Conservation (phyloP, 2,329 filamentous ascomycete species). For the Passalora sequoiae region DNA sequence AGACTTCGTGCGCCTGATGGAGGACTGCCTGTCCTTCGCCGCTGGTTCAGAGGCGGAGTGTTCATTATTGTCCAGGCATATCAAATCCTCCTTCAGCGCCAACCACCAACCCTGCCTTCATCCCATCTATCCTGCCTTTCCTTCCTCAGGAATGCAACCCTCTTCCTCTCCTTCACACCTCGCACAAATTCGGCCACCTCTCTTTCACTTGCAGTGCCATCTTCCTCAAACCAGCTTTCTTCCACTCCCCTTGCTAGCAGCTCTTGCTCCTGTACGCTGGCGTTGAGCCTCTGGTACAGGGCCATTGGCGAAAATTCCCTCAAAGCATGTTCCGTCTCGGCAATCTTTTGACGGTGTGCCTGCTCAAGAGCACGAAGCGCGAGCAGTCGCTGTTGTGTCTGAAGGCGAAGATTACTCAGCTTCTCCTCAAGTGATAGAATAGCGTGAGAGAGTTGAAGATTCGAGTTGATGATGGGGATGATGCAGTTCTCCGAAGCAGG, state of each 20-base stretch:
- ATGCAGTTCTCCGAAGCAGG: constrained; percentile 61
- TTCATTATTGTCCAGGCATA: no score
- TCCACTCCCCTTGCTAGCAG: constrained; percentile 74
- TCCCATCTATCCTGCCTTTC: constrained; percentile 94
- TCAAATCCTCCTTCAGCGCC: no score
- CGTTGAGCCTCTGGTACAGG: constrained; percentile 74
- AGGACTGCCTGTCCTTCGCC: no score
- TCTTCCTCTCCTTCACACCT: constrained; percentile 73
- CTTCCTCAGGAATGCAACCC: constrained; percentile 69
- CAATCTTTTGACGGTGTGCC: constrained; percentile 85
- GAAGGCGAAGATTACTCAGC: constrained; percentile 57
- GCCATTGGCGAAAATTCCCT: constrained; percentile 80
- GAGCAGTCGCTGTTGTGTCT: constrained; percentile 74
- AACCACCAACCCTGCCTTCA: constrained; percentile 88
- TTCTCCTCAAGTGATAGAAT: constrained; percentile 57
- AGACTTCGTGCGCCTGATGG: no score
- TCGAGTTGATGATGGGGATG: constrained; percentile 60
- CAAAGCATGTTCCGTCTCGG: constrained; percentile 80
- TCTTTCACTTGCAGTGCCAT: constrained; percentile 62
- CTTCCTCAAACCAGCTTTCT: constrained; percentile 81
- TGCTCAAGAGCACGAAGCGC: constrained; percentile 80
- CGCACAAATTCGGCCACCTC: constrained; percentile 82
- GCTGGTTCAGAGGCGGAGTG: no score
- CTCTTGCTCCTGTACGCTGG: constrained; percentile 77
- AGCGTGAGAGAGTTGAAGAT: constrained; percentile 63